These are phyloP conservation scores for Sclerotinia sclerotiorum DNA, from an alignment of 2,329 filamentous ascomycete species.

Conservation along the genomic window DNA sequence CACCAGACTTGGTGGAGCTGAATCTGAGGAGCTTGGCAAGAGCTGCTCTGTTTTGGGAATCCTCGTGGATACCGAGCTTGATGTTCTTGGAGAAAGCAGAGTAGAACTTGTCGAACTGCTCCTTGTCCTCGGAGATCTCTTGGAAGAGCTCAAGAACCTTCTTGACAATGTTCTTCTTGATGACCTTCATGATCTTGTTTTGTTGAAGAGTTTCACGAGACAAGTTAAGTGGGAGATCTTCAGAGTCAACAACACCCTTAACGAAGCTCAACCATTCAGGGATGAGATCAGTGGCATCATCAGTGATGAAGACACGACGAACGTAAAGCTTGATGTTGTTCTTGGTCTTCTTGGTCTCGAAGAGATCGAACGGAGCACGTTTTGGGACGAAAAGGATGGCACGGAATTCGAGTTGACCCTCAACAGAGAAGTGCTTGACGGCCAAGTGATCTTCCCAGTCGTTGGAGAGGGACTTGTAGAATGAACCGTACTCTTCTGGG, in stretches of 20 bases:
- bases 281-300: slow-evolving; percentile 98
- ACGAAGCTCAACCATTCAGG: slow-evolving; percentile 99
- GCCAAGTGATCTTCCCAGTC: slow-evolving; percentile 99
- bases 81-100: slow-evolving; percentile 99
- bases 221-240: slow-evolving; percentile 98
- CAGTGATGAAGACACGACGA: slow-evolving; percentile 99
- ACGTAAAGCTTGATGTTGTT: slow-evolving; percentile 99
- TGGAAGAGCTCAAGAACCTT: slow-evolving; percentile 99
- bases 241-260: slow-evolving; percentile 99
- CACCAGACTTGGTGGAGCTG: slow-evolving; percentile 98
- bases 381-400: slow-evolving; percentile 99
- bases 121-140: slow-evolving; percentile 98
- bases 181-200: slow-evolving; percentile 99
- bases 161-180: slow-evolving; percentile 99
- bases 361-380: slow-evolving; percentile 98
- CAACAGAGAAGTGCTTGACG: slow-evolving; percentile 99
- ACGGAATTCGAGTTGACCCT: slow-evolving; percentile 99
- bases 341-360: slow-evolving; percentile 99
- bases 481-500: slow-evolving; percentile 94
- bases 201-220: slow-evolving; percentile 99
- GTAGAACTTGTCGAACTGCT: slow-evolving; percentile 99
- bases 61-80: slow-evolving; percentile 99
- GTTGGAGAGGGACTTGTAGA: slow-evolving; percentile 99
- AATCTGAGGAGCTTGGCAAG: slow-evolving; percentile 99
- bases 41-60: slow-evolving; percentile 88